A percentile compares a stretch with the other conserved stretches of the same genome.
Conservation (phyloP, 441 rosid genomes). For the Gossypium aridum region DNA sequence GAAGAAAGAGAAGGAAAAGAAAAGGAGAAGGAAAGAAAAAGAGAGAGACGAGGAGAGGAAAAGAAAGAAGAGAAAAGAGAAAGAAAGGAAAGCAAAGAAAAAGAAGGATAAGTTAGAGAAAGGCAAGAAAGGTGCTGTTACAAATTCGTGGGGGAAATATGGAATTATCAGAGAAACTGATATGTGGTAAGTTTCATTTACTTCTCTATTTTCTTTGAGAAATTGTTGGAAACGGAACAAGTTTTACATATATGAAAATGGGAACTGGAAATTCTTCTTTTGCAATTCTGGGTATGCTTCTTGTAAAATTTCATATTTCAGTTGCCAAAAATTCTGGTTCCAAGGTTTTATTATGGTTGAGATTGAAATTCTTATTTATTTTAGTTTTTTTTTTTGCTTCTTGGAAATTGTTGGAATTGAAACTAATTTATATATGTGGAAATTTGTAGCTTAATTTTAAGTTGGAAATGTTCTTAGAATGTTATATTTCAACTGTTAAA, state of each 20-base stretch:
- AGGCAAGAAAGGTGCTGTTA: constrained; percentile 83
- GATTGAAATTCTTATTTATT: too few species aligned
- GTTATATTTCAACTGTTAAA: too few species aligned
- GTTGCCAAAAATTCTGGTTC: neutral
- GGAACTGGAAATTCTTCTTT: neutral
- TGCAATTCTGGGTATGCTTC: neutral
- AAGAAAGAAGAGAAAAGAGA: constrained; percentile 19
- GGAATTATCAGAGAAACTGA: constrained; percentile 90
- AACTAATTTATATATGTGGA: too few species aligned
- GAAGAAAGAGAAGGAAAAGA: constrained; percentile 18
- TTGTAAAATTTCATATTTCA: neutral
- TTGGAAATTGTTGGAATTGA: too few species aligned
- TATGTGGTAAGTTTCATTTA: constrained; percentile 54
- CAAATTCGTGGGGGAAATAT: constrained; percentile 89
- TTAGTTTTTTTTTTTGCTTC: too few species aligned
- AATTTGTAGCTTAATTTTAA: too few species aligned
- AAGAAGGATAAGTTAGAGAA: constrained; percentile 53
- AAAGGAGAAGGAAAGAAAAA: constrained; percentile 8
- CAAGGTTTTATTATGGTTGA: too few species aligned
- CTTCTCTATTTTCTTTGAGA: neutral
- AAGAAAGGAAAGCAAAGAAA: constrained; percentile 29
- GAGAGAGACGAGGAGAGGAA: constrained; percentile 15
- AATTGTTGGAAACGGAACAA: neutral
- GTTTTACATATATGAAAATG: neutral
- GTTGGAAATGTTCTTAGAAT: too few species aligned